Percentiles rank a stretch among this genome's conserved stretches.
Evolutionary conservation across 768 basidiomycete genomes (phyloP).

Genomic region (Agaricus subrufescens): DNA sequence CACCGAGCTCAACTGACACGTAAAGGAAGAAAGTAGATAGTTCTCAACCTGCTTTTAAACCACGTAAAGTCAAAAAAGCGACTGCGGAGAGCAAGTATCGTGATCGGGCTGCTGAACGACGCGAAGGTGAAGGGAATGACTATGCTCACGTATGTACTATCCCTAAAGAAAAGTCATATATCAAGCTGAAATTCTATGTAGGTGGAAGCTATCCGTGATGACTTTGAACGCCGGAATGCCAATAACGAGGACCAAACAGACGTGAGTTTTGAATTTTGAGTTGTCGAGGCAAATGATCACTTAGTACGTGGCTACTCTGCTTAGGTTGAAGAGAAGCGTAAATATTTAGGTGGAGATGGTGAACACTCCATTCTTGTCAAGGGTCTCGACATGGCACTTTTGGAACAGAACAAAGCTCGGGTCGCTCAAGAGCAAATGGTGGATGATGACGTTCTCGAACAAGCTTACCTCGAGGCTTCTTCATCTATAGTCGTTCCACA

Average conservation of each 20-base stretch:
- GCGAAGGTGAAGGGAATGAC: constrained; percentile 63
- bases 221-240: constrained; percentile 68
- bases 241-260: constrained; percentile 50
- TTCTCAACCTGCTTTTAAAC: constrained; percentile 70
- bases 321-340: constrained; percentile 72
- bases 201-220: constrained; percentile 79
- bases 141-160: constrained; percentile 55
- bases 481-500: constrained; percentile 28
- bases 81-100: constrained; percentile 49
- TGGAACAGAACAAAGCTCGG: constrained; percentile 80
- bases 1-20: neutral
- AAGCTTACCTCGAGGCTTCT: constrained; percentile 51
- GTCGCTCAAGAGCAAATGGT: constrained; percentile 43
- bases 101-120: constrained; percentile 72
- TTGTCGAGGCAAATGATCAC: neutral
- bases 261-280: constrained; percentile 32
- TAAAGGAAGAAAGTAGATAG: constrained; percentile 44
- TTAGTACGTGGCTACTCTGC: neutral
- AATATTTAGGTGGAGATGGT: constrained; percentile 80
- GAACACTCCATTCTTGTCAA: constrained; percentile 86
- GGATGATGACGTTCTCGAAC: constrained; percentile 80
- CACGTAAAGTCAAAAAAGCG: constrained; percentile 69
- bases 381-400: constrained; percentile 81
- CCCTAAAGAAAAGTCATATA: neutral
- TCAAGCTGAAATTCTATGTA: constrained; percentile 19